These are phyloP conservation scores for Ogataea kodamae DNA, from an alignment of 805 yeast genomes.

Conservation along the genomic window DNA sequence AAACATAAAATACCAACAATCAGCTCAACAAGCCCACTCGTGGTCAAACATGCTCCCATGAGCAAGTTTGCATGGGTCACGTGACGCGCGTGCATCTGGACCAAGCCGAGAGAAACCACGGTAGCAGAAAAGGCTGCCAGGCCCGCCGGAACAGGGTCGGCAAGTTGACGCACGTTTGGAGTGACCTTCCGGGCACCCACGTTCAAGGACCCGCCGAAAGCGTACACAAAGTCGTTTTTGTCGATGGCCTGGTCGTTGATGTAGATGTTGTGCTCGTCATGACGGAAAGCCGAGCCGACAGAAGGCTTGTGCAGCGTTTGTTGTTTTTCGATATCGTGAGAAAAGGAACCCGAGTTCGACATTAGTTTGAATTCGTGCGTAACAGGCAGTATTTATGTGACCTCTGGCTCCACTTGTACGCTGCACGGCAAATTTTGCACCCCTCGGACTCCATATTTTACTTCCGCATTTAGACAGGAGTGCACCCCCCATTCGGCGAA, in stretches of 20 bases:
- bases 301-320: constrained; percentile 15
- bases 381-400: constrained; percentile 6
- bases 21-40: constrained; percentile 48
- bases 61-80: constrained; percentile 41
- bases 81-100: constrained; percentile 44
- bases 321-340: constrained; percentile 29
- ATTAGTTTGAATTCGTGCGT: constrained; percentile 6
- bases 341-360: constrained; percentile 24
- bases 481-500: constrained; percentile 6
- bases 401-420: constrained; percentile 4
- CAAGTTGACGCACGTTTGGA: constrained; percentile 27
- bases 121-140: constrained; percentile 46
- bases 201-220: constrained; percentile 58
- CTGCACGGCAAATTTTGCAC: constrained; percentile 4
- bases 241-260: constrained; percentile 43
- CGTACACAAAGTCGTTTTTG: constrained; percentile 54
- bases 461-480: constrained; percentile 4
- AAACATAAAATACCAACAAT: constrained; percentile 52
- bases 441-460: constrained; percentile 9
- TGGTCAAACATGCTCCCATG: constrained; percentile 44
- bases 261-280: constrained; percentile 40
- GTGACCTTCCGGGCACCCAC: constrained; percentile 37
- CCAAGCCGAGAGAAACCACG: constrained; percentile 46
- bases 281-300: constrained; percentile 31
- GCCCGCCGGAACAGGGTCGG: constrained; percentile 54